Conservation (phyloP, 495 filamentous ascomycete genomes). For the Aspergillus indologenus region DNA sequence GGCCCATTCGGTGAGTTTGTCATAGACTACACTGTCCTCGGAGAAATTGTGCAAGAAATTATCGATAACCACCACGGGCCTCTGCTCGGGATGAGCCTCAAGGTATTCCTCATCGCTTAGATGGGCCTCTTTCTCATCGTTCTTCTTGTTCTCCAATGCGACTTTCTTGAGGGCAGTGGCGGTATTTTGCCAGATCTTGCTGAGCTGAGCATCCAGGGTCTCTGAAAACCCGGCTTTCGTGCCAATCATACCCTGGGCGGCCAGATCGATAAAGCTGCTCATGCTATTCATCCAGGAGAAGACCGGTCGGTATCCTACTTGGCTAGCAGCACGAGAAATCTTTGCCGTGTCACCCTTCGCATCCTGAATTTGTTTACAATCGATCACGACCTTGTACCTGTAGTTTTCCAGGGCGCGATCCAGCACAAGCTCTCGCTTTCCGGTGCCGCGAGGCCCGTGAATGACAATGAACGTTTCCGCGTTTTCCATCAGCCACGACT, state of each 20-base stretch:
- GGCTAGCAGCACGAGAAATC: conserved; percentile 72
- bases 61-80: conserved; percentile 88
- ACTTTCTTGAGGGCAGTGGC: conserved; percentile 74
- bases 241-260: conserved; percentile 88
- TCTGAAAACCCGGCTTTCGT: conserved; percentile 95
- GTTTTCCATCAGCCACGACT: conserved; percentile 82
- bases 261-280: conserved; percentile 86
- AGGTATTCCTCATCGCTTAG: conserved; percentile 85
- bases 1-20: conserved; percentile 90
- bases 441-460: conserved; percentile 87
- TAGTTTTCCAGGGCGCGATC: conserved; percentile 77
- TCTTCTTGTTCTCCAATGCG: conserved; percentile 63
- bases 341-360: conserved; percentile 87
- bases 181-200: conserved; percentile 89
- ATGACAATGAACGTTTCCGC: conserved; percentile 91
- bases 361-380: conserved; percentile 92
- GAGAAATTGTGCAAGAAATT: conserved; percentile 85
- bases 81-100: conserved; percentile 79
- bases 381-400: conserved; percentile 79
- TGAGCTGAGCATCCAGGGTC: conserved; percentile 84
- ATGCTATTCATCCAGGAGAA: conserved; percentile 97
- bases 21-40: conserved; percentile 72
- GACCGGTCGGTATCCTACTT: conserved; percentile 89
- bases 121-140: conserved; percentile 67
- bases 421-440: conserved; percentile 82